Base-by-base conservation (phyloP, 345 rosid genomes). In the Populus alba region DNA sequence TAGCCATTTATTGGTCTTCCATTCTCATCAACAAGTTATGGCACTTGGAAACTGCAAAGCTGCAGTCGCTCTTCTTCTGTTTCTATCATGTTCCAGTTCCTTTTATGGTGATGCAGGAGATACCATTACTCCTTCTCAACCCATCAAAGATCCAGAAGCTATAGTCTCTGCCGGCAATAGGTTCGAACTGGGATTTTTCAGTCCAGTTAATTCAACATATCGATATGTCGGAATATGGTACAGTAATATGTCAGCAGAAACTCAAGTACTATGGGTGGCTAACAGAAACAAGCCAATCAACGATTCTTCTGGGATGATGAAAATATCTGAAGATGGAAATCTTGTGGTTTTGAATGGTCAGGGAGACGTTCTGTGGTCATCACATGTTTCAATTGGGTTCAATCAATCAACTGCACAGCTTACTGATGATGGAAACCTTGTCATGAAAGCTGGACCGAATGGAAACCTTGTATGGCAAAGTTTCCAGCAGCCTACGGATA, bases 301-400 rank as follows among this genome's bases (percentile, higher is more conserved):
- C 39, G 79, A 76, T 68, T 67, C 79, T 67, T 90, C 90, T 0
- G 90, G 90, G 55, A 37, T 77, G 16, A 3, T 90, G 23, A 82
- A 65, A 13, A 33, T 67, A 12, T 20, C 70, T 0, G 66, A 74
- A 0, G 79, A 90, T 8, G 91, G 55, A 1, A 16, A 49, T 0
- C 3, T 41, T 9, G 43, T 41, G 43, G 43, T 41, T 41, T 41
- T 0, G 43, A 41, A 9, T 41, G 43, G 43, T 3, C 12, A 41
- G 12, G 43, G 43, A 41, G 1, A 41, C 12, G 43, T 41, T 41
- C 43, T 41, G 43, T 41, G 43, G 43, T 41, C 43, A 41, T 41
- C 43, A 41, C 0, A 9, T 41, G 12, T 41, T 2, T 41, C 0
- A 2, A 1, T 0, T 41, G 43, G 43, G 0, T 41, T 8, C 43